These are phyloP conservation scores for Symbiodinium pilosum DNA, from an alignment of 73 alveolate genomes.

Conservation along the genomic window DNA sequence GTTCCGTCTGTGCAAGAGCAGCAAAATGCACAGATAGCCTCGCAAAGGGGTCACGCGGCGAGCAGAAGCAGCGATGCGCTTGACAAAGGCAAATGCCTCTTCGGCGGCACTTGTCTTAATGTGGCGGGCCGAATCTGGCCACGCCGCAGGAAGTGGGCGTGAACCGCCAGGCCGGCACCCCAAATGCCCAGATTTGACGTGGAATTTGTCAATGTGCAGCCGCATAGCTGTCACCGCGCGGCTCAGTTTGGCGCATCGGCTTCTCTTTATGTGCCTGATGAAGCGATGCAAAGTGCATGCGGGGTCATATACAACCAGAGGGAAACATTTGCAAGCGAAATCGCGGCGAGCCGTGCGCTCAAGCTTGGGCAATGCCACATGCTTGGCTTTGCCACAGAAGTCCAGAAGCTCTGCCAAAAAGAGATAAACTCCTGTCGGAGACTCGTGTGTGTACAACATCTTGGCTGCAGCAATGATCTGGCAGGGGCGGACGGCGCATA, in stretches of 20 bases:
- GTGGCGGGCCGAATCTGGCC: background rate
- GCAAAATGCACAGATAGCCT: background rate
- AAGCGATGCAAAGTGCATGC: slow-evolving; percentile 26
- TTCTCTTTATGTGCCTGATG: background rate
- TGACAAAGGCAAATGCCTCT: slow-evolving; percentile 40
- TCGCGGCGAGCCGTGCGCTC: background rate
- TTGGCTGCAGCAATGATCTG: slow-evolving; percentile 7
- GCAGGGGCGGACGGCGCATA: slow-evolving; percentile 33
- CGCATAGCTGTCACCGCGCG: background rate
- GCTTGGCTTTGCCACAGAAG: background rate
- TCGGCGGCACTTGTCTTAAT: slow-evolving; percentile 1
- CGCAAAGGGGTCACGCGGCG: slow-evolving; percentile 39
- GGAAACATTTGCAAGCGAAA: background rate
- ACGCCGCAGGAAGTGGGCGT: background rate
- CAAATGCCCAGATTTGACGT: slow-evolving; percentile 15
- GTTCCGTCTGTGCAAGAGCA: slow-evolving; percentile 14
- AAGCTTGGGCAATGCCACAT: background rate
- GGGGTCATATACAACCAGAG: slow-evolving; percentile 15
- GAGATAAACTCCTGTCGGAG: slow-evolving; percentile 53
- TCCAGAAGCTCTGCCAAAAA: slow-evolving; percentile 35
- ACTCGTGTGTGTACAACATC: slow-evolving; percentile 38
- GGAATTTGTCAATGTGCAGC: slow-evolving; percentile 11
- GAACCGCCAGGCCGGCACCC: slow-evolving; percentile 13
- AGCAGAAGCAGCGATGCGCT: slow-evolving; percentile 1
- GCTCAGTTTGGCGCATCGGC: background rate